Evolutionary conservation across 345 rosid genomes (phyloP).

Genomic region (Eucalyptus melliodora): DNA sequence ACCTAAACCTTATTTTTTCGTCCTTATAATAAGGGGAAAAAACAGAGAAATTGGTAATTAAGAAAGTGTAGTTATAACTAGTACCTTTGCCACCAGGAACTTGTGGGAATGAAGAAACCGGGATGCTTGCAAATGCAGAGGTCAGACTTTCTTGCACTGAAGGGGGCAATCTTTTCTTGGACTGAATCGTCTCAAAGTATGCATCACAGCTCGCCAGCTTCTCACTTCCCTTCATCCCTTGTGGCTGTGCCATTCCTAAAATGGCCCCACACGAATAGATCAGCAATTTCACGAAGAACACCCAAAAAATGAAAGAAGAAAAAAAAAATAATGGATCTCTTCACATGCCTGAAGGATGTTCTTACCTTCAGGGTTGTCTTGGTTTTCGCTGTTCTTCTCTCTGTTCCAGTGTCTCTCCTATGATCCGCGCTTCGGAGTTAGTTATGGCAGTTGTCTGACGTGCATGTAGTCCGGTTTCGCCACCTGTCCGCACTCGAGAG

Average conservation of each 20-base stretch:
- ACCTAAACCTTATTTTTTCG: not conserved
- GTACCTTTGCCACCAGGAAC: constrained; percentile 76
- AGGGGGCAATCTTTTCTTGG: constrained; percentile 57
- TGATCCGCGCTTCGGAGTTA: not conserved
- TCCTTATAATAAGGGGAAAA: not conserved
- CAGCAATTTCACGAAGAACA: not conserved
- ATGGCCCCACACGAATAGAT: not conserved
- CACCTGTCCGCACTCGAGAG: not conserved
- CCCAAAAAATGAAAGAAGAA: not conserved
- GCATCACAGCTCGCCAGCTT: constrained; percentile 42
- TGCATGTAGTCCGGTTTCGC: not conserved
- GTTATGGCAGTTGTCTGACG: not conserved
- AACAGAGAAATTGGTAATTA: not conserved
- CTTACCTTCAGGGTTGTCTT: not conserved
- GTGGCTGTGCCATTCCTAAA: constrained; percentile 18
- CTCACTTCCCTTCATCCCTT: constrained; percentile 4
- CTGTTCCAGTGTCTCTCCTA: not conserved
- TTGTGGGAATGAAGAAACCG: constrained; percentile 70
- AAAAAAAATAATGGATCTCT: not conserved
- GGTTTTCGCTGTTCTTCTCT: not conserved
- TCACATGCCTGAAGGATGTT: not conserved
- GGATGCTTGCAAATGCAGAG: constrained; percentile 62
- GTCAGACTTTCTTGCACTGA: constrained; percentile 63
- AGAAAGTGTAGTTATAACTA: not conserved
- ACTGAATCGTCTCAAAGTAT: constrained; percentile 61